Percentiles rank a stretch among this genome's conserved stretches.
These are phyloP conservation scores for Platismatia glauca DNA, from an alignment of 495 filamentous ascomycete species.

Conservation along the genomic window DNA sequence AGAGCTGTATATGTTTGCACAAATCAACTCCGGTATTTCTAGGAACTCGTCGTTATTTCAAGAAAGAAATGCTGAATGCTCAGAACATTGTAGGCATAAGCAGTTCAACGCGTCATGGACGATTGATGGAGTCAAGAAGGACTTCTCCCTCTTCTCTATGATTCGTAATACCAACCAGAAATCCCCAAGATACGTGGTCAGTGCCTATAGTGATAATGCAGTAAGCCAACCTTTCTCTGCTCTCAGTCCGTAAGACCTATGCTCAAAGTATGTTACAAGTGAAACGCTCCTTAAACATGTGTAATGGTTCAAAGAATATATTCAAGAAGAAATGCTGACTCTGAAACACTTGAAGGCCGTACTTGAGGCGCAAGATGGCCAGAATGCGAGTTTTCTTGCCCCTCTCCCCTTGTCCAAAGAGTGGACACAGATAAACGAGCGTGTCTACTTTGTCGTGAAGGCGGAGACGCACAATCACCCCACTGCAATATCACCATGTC, in stretches of 20 bases:
- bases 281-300: neutral
- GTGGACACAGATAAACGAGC: slow-evolving; percentile 82
- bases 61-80: slow-evolving; percentile 17
- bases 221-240: slow-evolving; percentile 34
- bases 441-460: slow-evolving; percentile 82
- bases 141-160: slow-evolving; percentile 80
- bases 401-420: slow-evolving; percentile 74
- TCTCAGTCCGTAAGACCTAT: neutral
- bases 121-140: slow-evolving; percentile 80
- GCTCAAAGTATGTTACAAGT: neutral
- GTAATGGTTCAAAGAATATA: neutral
- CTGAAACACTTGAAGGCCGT: neutral
- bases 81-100: slow-evolving; percentile 56
- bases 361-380: slow-evolving; percentile 69
- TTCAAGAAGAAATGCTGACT: neutral
- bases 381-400: slow-evolving; percentile 68
- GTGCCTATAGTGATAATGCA: slow-evolving; percentile 95
- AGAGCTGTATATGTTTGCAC: slow-evolving; percentile 98
- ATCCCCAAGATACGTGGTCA: slow-evolving; percentile 70
- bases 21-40: slow-evolving; percentile 52
- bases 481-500: slow-evolving; percentile 81
- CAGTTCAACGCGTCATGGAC: slow-evolving; percentile 97
- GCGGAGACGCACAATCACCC: slow-evolving; percentile 81
- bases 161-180: slow-evolving; percentile 85
- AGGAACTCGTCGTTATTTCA: neutral